These are phyloP conservation scores for Apiosordaria backusii DNA, from an alignment of 495 filamentous ascomycete species.

Conservation along the genomic window DNA sequence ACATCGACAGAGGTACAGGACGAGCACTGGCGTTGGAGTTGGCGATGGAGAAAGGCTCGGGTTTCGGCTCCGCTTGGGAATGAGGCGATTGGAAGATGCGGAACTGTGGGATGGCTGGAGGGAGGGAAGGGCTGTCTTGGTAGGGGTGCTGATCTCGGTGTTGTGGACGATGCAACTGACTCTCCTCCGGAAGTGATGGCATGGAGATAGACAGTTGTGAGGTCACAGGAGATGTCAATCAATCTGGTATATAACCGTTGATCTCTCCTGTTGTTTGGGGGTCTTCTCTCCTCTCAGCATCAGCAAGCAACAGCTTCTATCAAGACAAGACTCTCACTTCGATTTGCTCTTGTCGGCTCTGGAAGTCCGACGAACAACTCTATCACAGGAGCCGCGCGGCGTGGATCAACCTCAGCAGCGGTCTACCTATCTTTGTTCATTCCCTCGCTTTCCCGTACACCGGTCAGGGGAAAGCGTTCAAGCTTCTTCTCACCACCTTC, in stretches of 20 bases:
- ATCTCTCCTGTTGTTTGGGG: background rate
- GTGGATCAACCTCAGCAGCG: constrained; percentile 23
- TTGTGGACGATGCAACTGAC: background rate
- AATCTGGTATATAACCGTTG: constrained; percentile 6
- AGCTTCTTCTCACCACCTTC: background rate
- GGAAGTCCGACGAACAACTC: constrained; percentile 21
- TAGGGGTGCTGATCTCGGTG: background rate
- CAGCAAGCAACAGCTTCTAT: constrained; percentile 14
- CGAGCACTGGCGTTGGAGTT: background rate
- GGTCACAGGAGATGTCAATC: background rate
- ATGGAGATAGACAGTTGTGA: background rate
- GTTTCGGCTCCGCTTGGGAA: background rate
- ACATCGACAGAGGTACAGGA: constrained; percentile 1
- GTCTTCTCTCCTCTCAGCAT: background rate
- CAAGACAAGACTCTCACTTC: background rate
- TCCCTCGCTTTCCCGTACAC: constrained; percentile 25
- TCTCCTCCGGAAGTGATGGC: background rate
- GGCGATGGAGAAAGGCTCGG: background rate
- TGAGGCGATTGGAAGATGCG: background rate
- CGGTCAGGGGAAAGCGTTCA: constrained; percentile 17
- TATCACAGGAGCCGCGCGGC: constrained; percentile 6
- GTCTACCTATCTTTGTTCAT: constrained; percentile 19
- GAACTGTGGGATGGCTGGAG: background rate
- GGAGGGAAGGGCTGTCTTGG: background rate
- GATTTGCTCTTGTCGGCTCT: constrained; percentile 20